Percentiles rank a stretch among this genome's conserved stretches.
Evolutionary conservation across 176 grass and related monocot species (phyloP).

Genomic region (Lolium perenne): DNA sequence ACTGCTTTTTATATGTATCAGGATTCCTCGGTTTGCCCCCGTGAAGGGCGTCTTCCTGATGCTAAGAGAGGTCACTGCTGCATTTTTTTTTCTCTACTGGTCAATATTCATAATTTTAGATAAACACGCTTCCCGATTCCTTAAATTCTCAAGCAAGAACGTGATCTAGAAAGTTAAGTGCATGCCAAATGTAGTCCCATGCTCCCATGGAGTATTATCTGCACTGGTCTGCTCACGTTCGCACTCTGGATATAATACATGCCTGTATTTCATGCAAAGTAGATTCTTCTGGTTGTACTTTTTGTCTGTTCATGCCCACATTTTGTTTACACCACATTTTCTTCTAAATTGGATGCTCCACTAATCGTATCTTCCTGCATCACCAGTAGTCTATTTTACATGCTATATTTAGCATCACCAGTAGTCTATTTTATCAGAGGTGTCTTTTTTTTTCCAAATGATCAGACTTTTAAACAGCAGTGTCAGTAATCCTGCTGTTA

Average conservation of each 20-base stretch:
- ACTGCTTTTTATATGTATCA: conserved; percentile 49
- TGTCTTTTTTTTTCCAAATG: background rate
- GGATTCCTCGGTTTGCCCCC: conserved; percentile 93
- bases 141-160: conserved; percentile 5
- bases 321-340: conserved; percentile 1
- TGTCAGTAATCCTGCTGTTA: background rate
- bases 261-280: background rate
- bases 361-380: background rate
- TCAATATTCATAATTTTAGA: background rate
- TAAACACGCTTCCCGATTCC: background rate
- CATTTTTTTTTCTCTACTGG: background rate
- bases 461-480: background rate
- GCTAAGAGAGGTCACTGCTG: conserved; percentile 78
- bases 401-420: too few species aligned
- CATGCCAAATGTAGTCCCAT: background rate
- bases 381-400: background rate
- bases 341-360: background rate
- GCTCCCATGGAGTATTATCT: background rate
- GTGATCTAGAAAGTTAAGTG: background rate
- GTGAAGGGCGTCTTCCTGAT: conserved; percentile 87
- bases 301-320: background rate
- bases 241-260: background rate
- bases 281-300: background rate
- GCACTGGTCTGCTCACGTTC: background rate
- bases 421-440: too few species aligned